These are phyloP conservation scores for Piloderma croceum DNA, from an alignment of 768 basidiomycete genomes.

Conservation along the genomic window DNA sequence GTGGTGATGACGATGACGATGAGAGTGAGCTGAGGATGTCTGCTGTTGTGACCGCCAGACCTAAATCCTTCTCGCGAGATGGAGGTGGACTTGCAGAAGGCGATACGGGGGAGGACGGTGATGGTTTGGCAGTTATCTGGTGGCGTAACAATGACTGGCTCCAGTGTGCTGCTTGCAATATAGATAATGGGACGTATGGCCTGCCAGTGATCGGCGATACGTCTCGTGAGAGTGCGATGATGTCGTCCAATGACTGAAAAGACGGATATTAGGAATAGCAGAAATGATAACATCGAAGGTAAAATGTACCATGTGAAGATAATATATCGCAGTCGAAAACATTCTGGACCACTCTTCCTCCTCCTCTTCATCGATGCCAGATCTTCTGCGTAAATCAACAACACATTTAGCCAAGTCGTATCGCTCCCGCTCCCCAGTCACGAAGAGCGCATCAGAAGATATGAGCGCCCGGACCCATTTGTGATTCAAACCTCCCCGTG, in stretches of 20 bases:
- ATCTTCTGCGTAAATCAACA: constrained; percentile 63
- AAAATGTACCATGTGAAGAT: constrained; percentile 71
- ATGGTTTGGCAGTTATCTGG: constrained; percentile 42
- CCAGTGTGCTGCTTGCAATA: constrained; percentile 80
- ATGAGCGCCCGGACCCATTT: constrained; percentile 70
- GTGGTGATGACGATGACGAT: too few relatives aligned
- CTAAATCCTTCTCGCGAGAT: constrained; percentile 55
- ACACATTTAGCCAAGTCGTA: constrained; percentile 74
- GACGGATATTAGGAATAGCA: constrained; percentile 7
- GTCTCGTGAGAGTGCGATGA: constrained; percentile 69
- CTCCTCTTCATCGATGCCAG: constrained; percentile 51
- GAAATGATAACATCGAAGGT: background rate
- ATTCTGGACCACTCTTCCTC: constrained; percentile 65
- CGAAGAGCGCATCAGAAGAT: constrained; percentile 75
- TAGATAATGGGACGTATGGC: constrained; percentile 60
- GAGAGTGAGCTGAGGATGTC: constrained; percentile 40
- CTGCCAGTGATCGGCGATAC: constrained; percentile 64
- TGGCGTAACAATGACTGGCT: constrained; percentile 61
- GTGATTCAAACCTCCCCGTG: constrained; percentile 66
- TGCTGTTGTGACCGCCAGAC: constrained; percentile 48
- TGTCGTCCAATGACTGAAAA: constrained; percentile 67
- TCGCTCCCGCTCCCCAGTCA: constrained; percentile 70
- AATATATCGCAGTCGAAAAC: constrained; percentile 77
- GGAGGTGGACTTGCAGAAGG: too few relatives aligned
- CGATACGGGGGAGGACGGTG: constrained; percentile 30